These are phyloP conservation scores for Sarocladium brachiariae DNA, from an alignment of 2,329 filamentous ascomycete genomes.

Conservation along the genomic window DNA sequence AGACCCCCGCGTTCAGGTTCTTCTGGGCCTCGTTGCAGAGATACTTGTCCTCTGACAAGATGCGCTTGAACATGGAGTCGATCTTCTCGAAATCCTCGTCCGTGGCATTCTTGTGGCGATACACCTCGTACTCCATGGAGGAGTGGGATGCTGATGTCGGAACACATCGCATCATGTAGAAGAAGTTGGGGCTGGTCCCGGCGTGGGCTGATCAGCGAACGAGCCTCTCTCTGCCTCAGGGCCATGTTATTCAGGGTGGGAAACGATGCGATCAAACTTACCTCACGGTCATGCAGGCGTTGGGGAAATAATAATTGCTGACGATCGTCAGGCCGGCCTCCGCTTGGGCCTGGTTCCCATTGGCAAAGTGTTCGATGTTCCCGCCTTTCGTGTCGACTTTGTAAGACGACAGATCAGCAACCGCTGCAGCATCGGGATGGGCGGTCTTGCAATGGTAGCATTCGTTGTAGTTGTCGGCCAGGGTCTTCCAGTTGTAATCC, in stretches of 20 bases:
- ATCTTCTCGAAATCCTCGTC: conserved; percentile 52
- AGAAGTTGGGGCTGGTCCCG: conserved; percentile 45
- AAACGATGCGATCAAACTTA: conserved; percentile 27
- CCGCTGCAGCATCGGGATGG: conserved; percentile 49
- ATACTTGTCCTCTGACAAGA: conserved; percentile 59
- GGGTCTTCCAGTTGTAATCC: conserved; percentile 53
- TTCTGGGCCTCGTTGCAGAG: conserved; percentile 52
- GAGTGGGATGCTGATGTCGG: conserved; percentile 43
- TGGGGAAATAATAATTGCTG: conserved; percentile 43
- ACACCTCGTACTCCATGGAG: conserved; percentile 57
- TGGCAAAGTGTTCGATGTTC: conserved; percentile 44
- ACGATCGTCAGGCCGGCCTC: conserved; percentile 37
- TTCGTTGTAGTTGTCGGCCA: conserved; percentile 60
- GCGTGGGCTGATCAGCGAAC: not conserved
- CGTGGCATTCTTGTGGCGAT: conserved; percentile 52
- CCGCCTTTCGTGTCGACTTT: conserved; percentile 39
- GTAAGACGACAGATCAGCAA: conserved; percentile 52
- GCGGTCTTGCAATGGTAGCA: conserved; percentile 57
- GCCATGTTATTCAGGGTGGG: not conserved
- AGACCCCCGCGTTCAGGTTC: conserved; percentile 55
- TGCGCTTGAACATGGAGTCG: conserved; percentile 53
- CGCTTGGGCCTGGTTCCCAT: conserved; percentile 40
- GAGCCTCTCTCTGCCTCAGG: not conserved
- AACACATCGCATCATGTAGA: conserved; percentile 58
- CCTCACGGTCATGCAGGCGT: conserved; percentile 43